Percentiles rank a stretch among this genome's conserved stretches.
phyloP scores from a whole-genome alignment of 2,329 filamentous ascomycete genomes.

The Zymoseptoria pseudotritici region DNA sequence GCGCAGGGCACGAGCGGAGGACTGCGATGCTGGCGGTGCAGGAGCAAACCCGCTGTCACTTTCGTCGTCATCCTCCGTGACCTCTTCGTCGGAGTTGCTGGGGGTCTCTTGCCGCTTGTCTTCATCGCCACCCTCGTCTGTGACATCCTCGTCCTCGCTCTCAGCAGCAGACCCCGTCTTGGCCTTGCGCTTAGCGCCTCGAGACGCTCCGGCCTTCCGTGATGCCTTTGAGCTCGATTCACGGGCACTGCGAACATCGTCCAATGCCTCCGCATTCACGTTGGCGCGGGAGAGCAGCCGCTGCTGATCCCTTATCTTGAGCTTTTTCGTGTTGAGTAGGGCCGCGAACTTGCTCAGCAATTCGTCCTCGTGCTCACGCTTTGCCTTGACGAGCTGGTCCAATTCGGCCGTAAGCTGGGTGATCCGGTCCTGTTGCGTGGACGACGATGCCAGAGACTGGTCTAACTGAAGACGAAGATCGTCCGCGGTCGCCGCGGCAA shows the following conservation, averaged over 20 bases:
- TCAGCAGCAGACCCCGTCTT: slow-evolving; percentile 31
- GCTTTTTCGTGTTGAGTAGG: slow-evolving; percentile 71
- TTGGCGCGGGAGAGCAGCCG: slow-evolving; percentile 52
- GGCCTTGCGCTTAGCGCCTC: slow-evolving; percentile 29
- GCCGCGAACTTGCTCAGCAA: slow-evolving; percentile 63
- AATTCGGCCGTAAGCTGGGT: slow-evolving; percentile 55
- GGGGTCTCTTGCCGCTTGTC: slow-evolving; percentile 24
- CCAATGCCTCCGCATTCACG: slow-evolving; percentile 51
- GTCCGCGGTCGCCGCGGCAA: slow-evolving; percentile 47
- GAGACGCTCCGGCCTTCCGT: slow-evolving; percentile 21
- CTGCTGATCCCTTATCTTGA: slow-evolving; percentile 69
- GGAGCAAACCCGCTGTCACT: not conserved
- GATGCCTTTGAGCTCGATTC: slow-evolving; percentile 1
- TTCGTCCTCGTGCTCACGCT: slow-evolving; percentile 58
- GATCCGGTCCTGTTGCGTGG: slow-evolving; percentile 49
- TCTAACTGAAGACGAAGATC: slow-evolving; percentile 32
- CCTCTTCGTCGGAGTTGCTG: slow-evolving; percentile 18
- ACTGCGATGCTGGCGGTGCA: not conserved
- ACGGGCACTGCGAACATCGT: slow-evolving; percentile 14
- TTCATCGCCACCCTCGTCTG: slow-evolving; percentile 32
- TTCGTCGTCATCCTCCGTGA: slow-evolving; percentile 18
- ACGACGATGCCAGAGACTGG: slow-evolving; percentile 28
- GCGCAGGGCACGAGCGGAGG: slow-evolving; percentile 4
- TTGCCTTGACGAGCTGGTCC: slow-evolving; percentile 58
- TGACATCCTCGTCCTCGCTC: slow-evolving; percentile 35